These are phyloP conservation scores for Leucogyrophana mollusca DNA, from an alignment of 768 basidiomycete genomes.

Conservation along the genomic window DNA sequence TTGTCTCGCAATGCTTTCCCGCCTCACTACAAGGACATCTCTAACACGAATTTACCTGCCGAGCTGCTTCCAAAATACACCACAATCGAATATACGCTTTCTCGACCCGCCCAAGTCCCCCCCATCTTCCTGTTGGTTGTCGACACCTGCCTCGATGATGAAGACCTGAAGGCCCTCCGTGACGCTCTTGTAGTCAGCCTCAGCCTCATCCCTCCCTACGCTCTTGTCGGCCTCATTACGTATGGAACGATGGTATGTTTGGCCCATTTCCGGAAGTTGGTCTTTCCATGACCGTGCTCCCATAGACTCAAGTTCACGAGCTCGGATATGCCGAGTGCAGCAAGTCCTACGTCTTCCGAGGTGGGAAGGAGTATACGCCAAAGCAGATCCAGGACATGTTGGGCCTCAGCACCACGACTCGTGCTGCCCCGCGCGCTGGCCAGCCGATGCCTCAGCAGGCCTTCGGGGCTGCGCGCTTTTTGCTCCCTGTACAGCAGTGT, in stretches of 20 bases:
- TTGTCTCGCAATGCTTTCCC: constrained; percentile 96
- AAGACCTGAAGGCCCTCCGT: constrained; percentile 92
- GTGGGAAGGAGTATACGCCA: constrained; percentile 91
- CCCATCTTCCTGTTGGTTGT: constrained; percentile 97
- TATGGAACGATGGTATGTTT: constrained; percentile 90
- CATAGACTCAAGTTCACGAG: constrained; percentile 95
- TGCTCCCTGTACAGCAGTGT: constrained; percentile 87
- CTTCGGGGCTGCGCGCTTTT: constrained; percentile 86
- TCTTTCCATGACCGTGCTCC: not conserved
- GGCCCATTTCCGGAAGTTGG: not conserved
- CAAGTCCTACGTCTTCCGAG: constrained; percentile 99
- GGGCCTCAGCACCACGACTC: constrained; percentile 73
- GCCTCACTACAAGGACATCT: constrained; percentile 98
- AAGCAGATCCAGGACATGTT: constrained; percentile 99
- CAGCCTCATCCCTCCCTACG: constrained; percentile 89
- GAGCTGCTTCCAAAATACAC: constrained; percentile 98
- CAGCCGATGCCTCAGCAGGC: constrained; percentile 79
- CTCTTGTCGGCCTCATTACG: constrained; percentile 94
- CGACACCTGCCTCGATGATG: constrained; percentile 94
- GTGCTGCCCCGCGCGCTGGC: constrained; percentile 84
- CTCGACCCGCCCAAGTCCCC: constrained; percentile 86
- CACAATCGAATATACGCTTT: constrained; percentile 98
- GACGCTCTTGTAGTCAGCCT: constrained; percentile 95
- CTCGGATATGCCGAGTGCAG: constrained; percentile 94
- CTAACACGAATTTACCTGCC: constrained; percentile 92